A percentile compares a stretch with the other conserved stretches of the same genome.
These are phyloP conservation scores for Scutellaria galericulata DNA, from an alignment of 257 asterid genomes.

Conservation along the genomic window DNA sequence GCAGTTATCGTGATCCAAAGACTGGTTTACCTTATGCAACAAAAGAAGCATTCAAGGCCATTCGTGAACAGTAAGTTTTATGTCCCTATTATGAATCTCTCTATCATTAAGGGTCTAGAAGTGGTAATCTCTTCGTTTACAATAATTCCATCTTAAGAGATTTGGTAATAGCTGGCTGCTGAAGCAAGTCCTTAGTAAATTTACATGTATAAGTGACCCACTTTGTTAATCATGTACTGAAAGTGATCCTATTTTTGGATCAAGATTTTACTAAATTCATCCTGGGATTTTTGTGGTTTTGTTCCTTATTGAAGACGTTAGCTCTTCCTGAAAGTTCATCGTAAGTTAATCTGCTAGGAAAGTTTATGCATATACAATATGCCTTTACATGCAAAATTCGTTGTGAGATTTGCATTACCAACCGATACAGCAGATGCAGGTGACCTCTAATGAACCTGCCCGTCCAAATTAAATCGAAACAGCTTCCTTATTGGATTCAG, in stretches of 20 bases:
- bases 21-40: conserved; percentile 91
- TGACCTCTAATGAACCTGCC: too few relatives aligned
- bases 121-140: conserved; percentile 7
- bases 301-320: too few relatives aligned
- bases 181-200: neutral
- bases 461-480: too few relatives aligned
- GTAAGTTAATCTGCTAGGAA: too few relatives aligned
- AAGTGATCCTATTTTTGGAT: neutral
- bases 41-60: conserved; percentile 90
- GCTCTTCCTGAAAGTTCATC: conserved; percentile 3
- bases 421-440: too few relatives aligned
- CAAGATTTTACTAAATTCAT: neutral
- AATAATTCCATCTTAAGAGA: conserved; percentile 15
- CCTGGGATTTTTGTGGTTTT: neutral
- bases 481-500: neutral
- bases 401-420: too few relatives aligned
- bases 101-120: neutral
- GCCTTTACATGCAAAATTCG: too few relatives aligned
- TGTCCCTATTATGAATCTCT: conserved; percentile 12
- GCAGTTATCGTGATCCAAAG: conserved; percentile 88
- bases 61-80: conserved; percentile 63
- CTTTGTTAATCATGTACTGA: neutral
- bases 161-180: conserved; percentile 10
- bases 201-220: neutral
- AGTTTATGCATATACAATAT: too few relatives aligned